These are phyloP conservation scores for Aurantiochytrium sp. DNA, from an alignment of 108 stramenopile species.

Conservation along the genomic window DNA sequence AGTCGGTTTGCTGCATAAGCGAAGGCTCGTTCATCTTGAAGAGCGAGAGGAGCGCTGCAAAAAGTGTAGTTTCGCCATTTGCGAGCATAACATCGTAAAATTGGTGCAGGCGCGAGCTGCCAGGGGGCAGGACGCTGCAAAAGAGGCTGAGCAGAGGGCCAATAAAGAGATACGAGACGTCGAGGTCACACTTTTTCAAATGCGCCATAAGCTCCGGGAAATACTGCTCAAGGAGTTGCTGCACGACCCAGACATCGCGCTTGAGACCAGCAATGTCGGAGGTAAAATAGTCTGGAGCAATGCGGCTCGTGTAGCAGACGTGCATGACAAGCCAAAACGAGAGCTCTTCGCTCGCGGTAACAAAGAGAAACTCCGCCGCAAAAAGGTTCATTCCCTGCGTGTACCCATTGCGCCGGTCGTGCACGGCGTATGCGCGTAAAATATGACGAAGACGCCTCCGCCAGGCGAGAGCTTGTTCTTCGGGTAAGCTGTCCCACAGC, in stretches of 20 bases:
- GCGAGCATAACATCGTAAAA: neutral
- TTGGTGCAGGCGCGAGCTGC: neutral
- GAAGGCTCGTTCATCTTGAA: neutral
- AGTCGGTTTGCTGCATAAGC: neutral
- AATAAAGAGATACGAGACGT: neutral
- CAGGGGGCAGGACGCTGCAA: neutral
- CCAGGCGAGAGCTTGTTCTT: neutral
- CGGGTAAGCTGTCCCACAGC: neutral
- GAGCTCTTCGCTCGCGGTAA: neutral
- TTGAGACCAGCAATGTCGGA: neutral
- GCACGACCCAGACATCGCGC: neutral
- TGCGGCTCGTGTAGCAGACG: neutral
- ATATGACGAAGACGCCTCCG: neutral
- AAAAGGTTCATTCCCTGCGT: conserved; percentile 15
- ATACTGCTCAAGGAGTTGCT: neutral
- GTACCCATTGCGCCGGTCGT: neutral
- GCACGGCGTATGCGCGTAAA: neutral
- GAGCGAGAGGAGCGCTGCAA: neutral
- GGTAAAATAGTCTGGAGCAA: neutral
- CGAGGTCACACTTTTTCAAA: neutral
- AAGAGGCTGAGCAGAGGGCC: conserved; percentile 16
- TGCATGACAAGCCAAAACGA: neutral
- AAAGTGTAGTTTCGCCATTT: neutral
- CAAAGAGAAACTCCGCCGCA: conserved; percentile 5
- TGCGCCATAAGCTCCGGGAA: neutral